phyloP scores from a whole-genome alignment of 306 rosid species.

The Medicago arabica region DNA sequence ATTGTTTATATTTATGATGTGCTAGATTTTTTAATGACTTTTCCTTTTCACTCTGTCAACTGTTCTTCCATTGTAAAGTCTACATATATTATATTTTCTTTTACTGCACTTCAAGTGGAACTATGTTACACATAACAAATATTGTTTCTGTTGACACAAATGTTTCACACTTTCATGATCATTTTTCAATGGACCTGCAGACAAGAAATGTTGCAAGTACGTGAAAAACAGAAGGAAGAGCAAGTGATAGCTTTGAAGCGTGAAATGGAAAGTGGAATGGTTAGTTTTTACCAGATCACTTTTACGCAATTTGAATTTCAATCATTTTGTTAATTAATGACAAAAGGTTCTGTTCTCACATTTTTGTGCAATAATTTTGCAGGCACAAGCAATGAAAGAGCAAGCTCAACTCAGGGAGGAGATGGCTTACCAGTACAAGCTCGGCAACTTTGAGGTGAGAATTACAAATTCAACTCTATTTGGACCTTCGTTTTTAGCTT shows the following conservation, averaged over 20 bases:
- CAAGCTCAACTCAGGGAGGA: slow-evolving; percentile 98
- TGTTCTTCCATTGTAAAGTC: slow-evolving; percentile 26
- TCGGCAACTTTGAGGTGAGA: slow-evolving; percentile 87
- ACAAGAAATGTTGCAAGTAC: slow-evolving; percentile 73
- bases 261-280: slow-evolving; percentile 97
- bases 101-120: slow-evolving; percentile 9
- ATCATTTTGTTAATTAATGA: slow-evolving; percentile 5
- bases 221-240: slow-evolving; percentile 90
- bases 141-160: slow-evolving; percentile 25
- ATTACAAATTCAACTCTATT: slow-evolving; percentile 29
- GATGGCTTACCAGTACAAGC: slow-evolving; percentile 97
- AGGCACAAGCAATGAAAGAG: slow-evolving; percentile 99
- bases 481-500: slow-evolving; percentile 4
- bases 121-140: neutral
- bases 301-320: slow-evolving; percentile 8
- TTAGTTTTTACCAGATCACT: slow-evolving; percentile 46
- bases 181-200: slow-evolving; percentile 50
- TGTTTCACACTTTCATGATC: neutral
- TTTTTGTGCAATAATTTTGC: slow-evolving; percentile 38
- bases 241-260: slow-evolving; percentile 74
- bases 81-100: slow-evolving; percentile 1
- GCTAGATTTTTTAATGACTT: neutral
- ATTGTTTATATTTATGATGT: neutral
- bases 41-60: slow-evolving; percentile 5
- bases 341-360: slow-evolving; percentile 6